These are phyloP conservation scores for Phyllosticta ampelicida DNA, from an alignment of 2,329 filamentous ascomycete species.

Conservation along the genomic window DNA sequence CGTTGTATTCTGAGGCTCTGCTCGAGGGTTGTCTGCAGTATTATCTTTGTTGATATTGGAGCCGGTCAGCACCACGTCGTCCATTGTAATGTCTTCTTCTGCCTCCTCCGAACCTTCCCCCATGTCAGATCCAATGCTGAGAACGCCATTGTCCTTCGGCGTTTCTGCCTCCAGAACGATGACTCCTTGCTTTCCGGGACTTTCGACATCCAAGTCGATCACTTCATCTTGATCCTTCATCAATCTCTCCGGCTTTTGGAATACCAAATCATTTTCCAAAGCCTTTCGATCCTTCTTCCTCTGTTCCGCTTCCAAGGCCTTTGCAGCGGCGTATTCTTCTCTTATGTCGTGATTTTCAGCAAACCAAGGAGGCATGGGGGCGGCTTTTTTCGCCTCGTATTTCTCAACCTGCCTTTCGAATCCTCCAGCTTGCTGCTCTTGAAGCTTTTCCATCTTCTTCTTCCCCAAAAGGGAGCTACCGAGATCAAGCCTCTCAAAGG, in stretches of 20 bases:
- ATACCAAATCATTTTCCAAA: constrained; percentile 49
- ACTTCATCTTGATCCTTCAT: constrained; percentile 41
- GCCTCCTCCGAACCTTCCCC: constrained; percentile 40
- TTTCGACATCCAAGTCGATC: constrained; percentile 35
- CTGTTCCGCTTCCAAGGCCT: constrained; percentile 27
- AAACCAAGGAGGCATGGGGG: constrained; percentile 67
- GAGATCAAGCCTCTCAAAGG: constrained; percentile 73
- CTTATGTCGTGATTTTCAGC: constrained; percentile 40
- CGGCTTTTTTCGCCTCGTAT: constrained; percentile 34
- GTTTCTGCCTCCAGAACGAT: constrained; percentile 51
- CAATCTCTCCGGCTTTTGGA: constrained; percentile 49
- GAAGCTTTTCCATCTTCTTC: constrained; percentile 42
- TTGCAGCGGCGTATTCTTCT: constrained; percentile 45
- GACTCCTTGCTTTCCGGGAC: constrained; percentile 36
- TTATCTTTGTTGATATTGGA: constrained; percentile 30
- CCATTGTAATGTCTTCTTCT: constrained; percentile 32
- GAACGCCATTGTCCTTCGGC: not conserved
- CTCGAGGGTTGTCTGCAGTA: constrained; percentile 33
- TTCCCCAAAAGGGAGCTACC: constrained; percentile 47
- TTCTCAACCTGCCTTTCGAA: constrained; percentile 46
- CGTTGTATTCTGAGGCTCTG: constrained; percentile 29
- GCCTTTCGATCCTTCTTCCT: constrained; percentile 47
- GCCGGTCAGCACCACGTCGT: constrained; percentile 24
- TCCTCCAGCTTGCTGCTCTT: constrained; percentile 50
- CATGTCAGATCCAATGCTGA: not conserved